Conservation (phyloP, 2,329 filamentous ascomycete species). For the Aspergillus japonicus region DNA sequence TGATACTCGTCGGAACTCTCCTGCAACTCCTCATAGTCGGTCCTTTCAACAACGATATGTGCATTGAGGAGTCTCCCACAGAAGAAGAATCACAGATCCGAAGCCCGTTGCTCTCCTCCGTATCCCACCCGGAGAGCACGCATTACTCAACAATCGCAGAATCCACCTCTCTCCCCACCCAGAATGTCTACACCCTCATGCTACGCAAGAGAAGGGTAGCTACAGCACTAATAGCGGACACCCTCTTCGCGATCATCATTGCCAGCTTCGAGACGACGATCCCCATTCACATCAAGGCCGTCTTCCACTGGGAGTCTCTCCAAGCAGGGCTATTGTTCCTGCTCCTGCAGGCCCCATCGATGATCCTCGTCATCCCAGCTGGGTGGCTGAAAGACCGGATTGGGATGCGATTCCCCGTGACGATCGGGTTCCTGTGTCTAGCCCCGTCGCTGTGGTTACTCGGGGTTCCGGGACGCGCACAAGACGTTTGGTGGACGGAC, state of each 20-base stretch:
- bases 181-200: background rate
- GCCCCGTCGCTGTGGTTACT: background rate
- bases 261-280: slow-evolving; percentile 5
- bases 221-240: background rate
- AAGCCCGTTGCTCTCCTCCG: no score
- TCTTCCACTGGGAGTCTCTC: background rate
- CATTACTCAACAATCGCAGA: background rate
- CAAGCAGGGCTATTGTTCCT: background rate
- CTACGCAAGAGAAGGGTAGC: background rate
- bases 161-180: background rate
- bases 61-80: background rate
- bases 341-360: background rate
- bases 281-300: background rate
- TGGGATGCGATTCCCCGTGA: background rate
- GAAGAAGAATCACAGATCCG: background rate
- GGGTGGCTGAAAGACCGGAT: background rate
- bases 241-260: background rate
- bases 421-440: background rate
- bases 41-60: background rate
- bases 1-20: background rate
- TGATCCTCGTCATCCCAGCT: background rate
- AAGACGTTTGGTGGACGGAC: background rate
- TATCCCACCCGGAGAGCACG: background rate
- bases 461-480: background rate
- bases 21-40: slow-evolving; percentile 1